phyloP scores from a whole-genome alignment of 2,329 filamentous ascomycete species.

The Hypoxylon sp. region DNA sequence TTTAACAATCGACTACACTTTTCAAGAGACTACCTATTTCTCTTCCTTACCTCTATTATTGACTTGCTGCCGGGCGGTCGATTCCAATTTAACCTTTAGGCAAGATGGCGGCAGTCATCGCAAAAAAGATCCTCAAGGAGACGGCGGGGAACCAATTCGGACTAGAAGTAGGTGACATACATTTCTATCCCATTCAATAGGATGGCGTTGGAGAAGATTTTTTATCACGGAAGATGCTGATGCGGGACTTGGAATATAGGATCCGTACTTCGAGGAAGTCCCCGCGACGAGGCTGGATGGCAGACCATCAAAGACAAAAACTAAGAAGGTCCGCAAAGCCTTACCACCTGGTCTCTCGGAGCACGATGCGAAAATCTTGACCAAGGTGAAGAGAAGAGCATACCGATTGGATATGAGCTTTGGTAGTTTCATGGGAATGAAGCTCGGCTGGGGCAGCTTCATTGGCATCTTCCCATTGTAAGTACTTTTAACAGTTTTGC shows the following conservation, averaged over 20 bases:
- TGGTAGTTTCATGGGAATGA: conserved; percentile 84
- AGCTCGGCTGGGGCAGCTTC: conserved; percentile 90
- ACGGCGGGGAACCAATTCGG: conserved; percentile 71
- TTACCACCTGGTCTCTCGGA: conserved; percentile 85
- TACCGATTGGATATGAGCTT: conserved; percentile 89
- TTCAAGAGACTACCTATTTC: background rate
- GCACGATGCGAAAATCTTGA: conserved; percentile 86
- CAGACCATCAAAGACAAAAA: conserved; percentile 73
- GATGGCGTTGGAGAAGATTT: background rate
- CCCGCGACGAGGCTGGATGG: conserved; percentile 79
- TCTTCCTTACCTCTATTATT: conserved; percentile 1
- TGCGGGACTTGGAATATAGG: conserved; percentile 65
- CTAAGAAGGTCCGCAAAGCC: conserved; percentile 88
- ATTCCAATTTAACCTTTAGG: conserved; percentile 1
- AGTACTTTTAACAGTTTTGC: conserved; percentile 57
- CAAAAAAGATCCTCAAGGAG: conserved; percentile 72
- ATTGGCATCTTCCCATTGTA: conserved; percentile 87
- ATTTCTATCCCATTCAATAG: conserved; percentile 44
- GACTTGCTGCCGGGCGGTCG: conserved; percentile 1
- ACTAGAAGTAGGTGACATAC: conserved; percentile 62
- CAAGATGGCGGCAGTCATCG: conserved; percentile 68
- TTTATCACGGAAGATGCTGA: conserved; percentile 53
- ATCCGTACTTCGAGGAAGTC: conserved; percentile 90
- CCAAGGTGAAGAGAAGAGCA: conserved; percentile 86
- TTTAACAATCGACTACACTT: conserved; percentile 12